Base-by-base conservation (phyloP, 2,329 filamentous ascomycete species). In the Colletotrichum theobromicola region DNA sequence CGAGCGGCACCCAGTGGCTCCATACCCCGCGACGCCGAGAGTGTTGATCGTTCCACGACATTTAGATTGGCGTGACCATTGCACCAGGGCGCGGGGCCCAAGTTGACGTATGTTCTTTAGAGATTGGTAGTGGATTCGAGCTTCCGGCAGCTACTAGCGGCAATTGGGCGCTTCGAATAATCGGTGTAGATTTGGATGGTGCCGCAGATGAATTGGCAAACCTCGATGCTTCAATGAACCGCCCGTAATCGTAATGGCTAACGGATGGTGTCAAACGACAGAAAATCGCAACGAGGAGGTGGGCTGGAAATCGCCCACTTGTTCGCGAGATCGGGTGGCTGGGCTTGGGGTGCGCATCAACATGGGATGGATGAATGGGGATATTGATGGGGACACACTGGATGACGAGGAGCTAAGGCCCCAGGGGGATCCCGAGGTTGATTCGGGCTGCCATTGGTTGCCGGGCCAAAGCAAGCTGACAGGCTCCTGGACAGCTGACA, bases 1-100 rank as follows among this genome's bases (percentile, higher is more conserved):
- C 93, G 71, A 98, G 89, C 76, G 96, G 96, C 75, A 98, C 91
- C 95, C 96, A 98, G 86, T 97, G 96, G 81, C 93, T 91, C 85
- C 94, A 91, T 78, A 91, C 89, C 82, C 89, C 87, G 83, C 90
- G 88, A 85, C 76, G 76, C 46, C 90, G 88, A 87, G 89, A 89
- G 83, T 87, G 86, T 80, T 88, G 87, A 86, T 94, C 91, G 89
- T 93, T 91, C 80, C 88, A 87, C 81, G 90, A 90, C 90, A 92
- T 92, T 82, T 85, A 86, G 75, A 77, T 79, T 77, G 74, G 72
- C 30, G 71, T 67, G 24, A 63, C 62, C 76, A 77, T 77, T 70
- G 76, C 76, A 77, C 34, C 32, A 64, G 57, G 70, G 70, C 70
- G 24, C 50, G 24, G 30, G 34, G 72, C 72, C 68, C 62, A 72